Conservation (phyloP, 345 rosid species). For the Zanthoxylum bungeanum region DNA sequence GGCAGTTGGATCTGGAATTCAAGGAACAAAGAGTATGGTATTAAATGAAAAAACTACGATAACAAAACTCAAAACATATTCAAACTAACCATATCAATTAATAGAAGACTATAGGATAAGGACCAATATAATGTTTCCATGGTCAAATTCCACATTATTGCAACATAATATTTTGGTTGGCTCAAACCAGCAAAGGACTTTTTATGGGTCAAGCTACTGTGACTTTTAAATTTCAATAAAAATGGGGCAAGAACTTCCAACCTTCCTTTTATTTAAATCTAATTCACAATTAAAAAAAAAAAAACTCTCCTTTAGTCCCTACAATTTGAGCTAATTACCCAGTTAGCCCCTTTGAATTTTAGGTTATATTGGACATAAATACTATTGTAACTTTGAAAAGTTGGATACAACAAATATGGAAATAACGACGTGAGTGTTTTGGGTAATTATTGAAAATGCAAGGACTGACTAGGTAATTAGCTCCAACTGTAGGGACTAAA, state of each 20-base stretch:
- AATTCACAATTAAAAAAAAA: too few species aligned
- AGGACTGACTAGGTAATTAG: too few species aligned
- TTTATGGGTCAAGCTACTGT: background rate
- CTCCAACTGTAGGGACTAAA: too few species aligned
- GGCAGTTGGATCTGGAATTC: constrained; percentile 76
- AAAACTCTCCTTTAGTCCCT: too few species aligned
- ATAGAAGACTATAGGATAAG: background rate
- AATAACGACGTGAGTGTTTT: too few species aligned
- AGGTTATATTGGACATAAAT: too few species aligned
- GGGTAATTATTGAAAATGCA: too few species aligned
- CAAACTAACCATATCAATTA: background rate
- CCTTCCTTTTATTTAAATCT: background rate
- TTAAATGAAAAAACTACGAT: background rate
- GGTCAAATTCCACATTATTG: background rate
- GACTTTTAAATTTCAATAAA: background rate
- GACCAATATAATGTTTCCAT: background rate
- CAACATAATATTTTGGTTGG: background rate
- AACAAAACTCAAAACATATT: background rate
- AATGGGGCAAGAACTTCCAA: background rate
- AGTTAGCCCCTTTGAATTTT: too few species aligned
- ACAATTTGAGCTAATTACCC: too few species aligned
- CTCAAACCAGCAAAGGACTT: background rate
- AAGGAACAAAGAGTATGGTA: constrained; percentile 7
- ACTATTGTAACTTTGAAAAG: too few species aligned
- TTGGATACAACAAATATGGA: too few species aligned